Evolutionary conservation across 306 rosid species (phyloP), one percentile per base, ranked within the genome.

Genomic region (Bauhinia variegata): DNA sequence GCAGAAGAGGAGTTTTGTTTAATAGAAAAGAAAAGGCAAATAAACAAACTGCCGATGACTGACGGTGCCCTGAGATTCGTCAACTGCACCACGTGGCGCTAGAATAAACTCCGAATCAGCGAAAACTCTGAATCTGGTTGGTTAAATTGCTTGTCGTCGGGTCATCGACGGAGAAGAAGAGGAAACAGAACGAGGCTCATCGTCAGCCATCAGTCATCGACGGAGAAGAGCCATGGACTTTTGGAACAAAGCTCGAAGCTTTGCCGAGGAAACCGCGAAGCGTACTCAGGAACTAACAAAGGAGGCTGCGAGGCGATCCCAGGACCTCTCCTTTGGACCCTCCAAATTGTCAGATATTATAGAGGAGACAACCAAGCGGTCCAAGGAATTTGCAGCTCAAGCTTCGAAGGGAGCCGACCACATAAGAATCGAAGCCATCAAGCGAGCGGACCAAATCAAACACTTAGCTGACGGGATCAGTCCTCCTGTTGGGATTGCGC

Each of bases 181-280:
- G 28, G 28, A 23, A 23, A 23, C 28, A 23, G 28, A 23, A 2
- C 28, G 28, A 23, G 2, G 28, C 28, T 23, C 2, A 2, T n/a
- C n/a, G n/a, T n/a, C n/a, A n/a, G 28, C 2, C 28, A 23, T 23
- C 28, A 23, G 28, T 23, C 28, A 23, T 23, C 28, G 28, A 23
- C 28, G 28, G 28, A 23, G 28, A 23, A 23, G 28, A 23, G 28
- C 28, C 28, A 23, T 23, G 28, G 28, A 23, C 42, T 71, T 87
- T 5, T 87, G 96, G 96, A 75, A 67, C 81, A 87, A 58, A 89
- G 96, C 89, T 71, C 82, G 86, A 67, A 83, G 78, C 68, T 81
- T 84, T 31, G 93, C 93, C 30, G 91, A 87, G 54, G 91, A 84
- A 75, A 59, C 88, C 4, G 77, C 87, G 8, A 84, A 84, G 73